Conservation (phyloP, 768 basidiomycete genomes). For the Aureoboletus auriporus region DNA sequence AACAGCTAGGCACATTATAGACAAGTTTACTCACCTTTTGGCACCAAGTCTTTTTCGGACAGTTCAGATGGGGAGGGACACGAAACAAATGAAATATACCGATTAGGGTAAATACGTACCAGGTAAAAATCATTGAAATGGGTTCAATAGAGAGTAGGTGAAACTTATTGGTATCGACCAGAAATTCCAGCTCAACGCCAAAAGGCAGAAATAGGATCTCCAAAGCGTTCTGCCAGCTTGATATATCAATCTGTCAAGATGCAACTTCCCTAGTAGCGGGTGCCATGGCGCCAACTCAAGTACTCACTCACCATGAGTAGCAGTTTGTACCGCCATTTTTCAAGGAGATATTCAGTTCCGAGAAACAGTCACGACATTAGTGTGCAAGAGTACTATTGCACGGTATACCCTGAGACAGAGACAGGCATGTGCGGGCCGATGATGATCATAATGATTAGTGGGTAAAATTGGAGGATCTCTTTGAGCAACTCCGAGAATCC, state of each 20-base stretch:
- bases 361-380: constrained; percentile 16
- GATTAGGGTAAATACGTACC: constrained; percentile 3
- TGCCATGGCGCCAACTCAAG: no score
- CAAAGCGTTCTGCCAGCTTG: constrained; percentile 42
- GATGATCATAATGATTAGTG: no score
- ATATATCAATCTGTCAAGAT: constrained; percentile 28
- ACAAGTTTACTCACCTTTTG: constrained; percentile 38
- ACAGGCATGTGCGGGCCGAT: no score
- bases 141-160: constrained; percentile 10
- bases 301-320: constrained; percentile 29
- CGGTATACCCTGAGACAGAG: no score
- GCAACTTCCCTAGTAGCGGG: background rate
- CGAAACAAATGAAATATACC: background rate
- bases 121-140: constrained; percentile 7
- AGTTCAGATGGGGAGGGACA: constrained; percentile 32
- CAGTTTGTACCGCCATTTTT: constrained; percentile 33
- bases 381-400: no score
- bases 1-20: constrained; percentile 44
- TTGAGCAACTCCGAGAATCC: no score
- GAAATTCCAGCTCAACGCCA: constrained; percentile 36
- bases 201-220: constrained; percentile 39
- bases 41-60: constrained; percentile 26
- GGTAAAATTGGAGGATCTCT: no score
- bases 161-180: constrained; percentile 23
- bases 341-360: constrained; percentile 26